phyloP scores from a whole-genome alignment of 192 early-diverging fungal species.

The Ramicandelaber brevisporus region DNA sequence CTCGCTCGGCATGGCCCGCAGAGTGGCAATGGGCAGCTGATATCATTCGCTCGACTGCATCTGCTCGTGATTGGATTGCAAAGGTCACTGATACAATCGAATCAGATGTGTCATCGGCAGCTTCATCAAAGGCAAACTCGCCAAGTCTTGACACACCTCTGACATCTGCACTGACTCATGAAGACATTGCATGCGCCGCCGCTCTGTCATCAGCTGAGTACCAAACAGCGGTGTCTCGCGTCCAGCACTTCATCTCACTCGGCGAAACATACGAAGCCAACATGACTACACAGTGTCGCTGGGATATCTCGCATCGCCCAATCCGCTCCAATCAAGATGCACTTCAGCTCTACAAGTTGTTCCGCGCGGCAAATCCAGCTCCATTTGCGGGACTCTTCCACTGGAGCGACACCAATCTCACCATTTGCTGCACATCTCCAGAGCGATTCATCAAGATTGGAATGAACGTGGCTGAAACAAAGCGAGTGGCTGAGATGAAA shows the following conservation, averaged over 20 bases:
- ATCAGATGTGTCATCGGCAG: no score
- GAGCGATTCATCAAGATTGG: slow-evolving; percentile 62
- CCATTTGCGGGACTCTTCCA: slow-evolving; percentile 60
- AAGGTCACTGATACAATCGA: no score
- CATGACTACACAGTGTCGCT: slow-evolving; percentile 59
- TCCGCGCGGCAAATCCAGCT: slow-evolving; percentile 57
- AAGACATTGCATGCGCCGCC: no score
- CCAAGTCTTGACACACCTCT: no score
- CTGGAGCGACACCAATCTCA: slow-evolving; percentile 12
- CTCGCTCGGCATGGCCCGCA: no score
- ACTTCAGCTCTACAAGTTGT: slow-evolving; percentile 26
- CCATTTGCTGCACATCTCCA: slow-evolving; percentile 35
- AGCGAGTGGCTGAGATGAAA: slow-evolving; percentile 59
- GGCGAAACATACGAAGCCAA: slow-evolving; percentile 95
- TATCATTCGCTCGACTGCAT: no score
- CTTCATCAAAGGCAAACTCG: no score
- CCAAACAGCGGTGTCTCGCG: slow-evolving; percentile 15
- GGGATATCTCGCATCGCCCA: neutral
- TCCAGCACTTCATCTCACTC: slow-evolving; percentile 33
- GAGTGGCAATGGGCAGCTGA: no score
- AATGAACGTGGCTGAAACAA: no score
- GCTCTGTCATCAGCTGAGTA: slow-evolving; percentile 13
- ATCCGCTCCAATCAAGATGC: slow-evolving; percentile 2
- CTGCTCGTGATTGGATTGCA: no score
- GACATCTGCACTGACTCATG: no score